phyloP scores from a whole-genome alignment of 1,284 basidiomycete genomes.

The Apiotrichum mycotoxinovorans region DNA sequence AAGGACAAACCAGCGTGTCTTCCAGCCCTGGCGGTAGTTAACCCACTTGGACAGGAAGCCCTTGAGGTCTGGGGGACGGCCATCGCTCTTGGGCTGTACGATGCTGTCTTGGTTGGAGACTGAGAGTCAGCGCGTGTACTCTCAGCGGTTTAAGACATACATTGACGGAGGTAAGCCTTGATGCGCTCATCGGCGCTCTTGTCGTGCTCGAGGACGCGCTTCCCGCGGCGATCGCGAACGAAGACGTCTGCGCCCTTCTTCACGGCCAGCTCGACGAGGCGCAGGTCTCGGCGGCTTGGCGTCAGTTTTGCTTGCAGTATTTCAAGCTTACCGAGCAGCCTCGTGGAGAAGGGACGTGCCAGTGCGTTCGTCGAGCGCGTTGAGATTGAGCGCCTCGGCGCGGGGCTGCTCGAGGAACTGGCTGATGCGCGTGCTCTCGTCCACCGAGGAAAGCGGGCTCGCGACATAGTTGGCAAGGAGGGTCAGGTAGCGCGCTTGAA shows the following conservation, averaged over 20 bases:
- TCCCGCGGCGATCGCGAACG: slow-evolving; percentile 73
- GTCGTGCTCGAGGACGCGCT: slow-evolving; percentile 66
- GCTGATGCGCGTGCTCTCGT: slow-evolving; percentile 40
- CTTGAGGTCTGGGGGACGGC: slow-evolving; percentile 61
- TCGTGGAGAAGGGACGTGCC: slow-evolving; percentile 82
- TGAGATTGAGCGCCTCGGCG: slow-evolving; percentile 47
- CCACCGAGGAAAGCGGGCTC: slow-evolving; percentile 54
- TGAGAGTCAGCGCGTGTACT: slow-evolving; percentile 42
- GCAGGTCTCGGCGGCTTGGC: slow-evolving; percentile 66
- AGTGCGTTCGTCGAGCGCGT: slow-evolving; percentile 64
- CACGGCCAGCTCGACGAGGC: slow-evolving; percentile 76
- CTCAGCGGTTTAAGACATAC: slow-evolving; percentile 52
- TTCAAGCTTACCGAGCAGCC: slow-evolving; percentile 59
- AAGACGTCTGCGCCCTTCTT: slow-evolving; percentile 87
- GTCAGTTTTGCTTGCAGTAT: background rate
- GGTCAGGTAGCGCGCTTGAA: slow-evolving; percentile 72
- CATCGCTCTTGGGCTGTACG: slow-evolving; percentile 42
- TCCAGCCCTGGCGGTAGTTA: slow-evolving; percentile 65
- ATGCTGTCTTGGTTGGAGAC: slow-evolving; percentile 70
- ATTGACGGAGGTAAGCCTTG: slow-evolving; percentile 77
- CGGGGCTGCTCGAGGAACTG: slow-evolving; percentile 57
- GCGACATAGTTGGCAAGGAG: slow-evolving; percentile 68
- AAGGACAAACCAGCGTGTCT: slow-evolving; percentile 90
- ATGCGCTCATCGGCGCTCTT: slow-evolving; percentile 65
- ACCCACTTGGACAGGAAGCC: slow-evolving; percentile 58